Evolutionary conservation across 2,329 filamentous ascomycete species (phyloP).

Genomic region (Fusarium fracticaudum): DNA sequence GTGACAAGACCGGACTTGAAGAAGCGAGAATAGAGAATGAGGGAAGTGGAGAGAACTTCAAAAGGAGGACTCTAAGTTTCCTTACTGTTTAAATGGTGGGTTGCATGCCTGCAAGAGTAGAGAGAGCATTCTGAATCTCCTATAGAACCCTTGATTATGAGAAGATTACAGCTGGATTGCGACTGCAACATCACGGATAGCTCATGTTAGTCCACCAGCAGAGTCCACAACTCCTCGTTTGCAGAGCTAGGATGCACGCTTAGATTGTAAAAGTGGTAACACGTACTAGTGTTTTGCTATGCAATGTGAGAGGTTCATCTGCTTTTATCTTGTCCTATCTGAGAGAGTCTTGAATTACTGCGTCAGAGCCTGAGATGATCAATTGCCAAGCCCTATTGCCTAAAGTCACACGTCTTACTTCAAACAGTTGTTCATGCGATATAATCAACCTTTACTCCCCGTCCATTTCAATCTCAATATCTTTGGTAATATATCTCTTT

Average conservation of each 20-base stretch:
- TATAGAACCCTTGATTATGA: neutral
- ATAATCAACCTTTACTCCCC: accelerated
- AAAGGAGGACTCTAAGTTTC: neutral
- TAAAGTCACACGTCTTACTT: neutral
- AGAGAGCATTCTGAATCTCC: neutral
- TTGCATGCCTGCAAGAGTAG: neutral
- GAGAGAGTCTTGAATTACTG: neutral
- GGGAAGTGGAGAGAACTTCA: neutral
- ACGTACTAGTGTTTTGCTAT: neutral
- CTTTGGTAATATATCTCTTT: neutral
- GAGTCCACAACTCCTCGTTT: neutral
- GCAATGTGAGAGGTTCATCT: accelerated
- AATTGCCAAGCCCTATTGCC: neutral
- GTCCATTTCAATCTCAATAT: accelerated
- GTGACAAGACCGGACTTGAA: neutral
- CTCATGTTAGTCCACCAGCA: neutral
- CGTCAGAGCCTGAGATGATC: neutral
- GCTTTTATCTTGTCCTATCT: neutral
- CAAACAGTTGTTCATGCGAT: neutral
- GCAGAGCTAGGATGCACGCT: neutral
- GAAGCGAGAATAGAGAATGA: neutral
- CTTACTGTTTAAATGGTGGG: neutral
- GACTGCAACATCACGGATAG: neutral
- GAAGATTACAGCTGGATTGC: neutral
- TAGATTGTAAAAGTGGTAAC: neutral